Percentiles rank a stretch among this genome's conserved stretches.
Conservation (phyloP, 2,329 filamentous ascomycete species). For the Rutstroemia sp. region DNA sequence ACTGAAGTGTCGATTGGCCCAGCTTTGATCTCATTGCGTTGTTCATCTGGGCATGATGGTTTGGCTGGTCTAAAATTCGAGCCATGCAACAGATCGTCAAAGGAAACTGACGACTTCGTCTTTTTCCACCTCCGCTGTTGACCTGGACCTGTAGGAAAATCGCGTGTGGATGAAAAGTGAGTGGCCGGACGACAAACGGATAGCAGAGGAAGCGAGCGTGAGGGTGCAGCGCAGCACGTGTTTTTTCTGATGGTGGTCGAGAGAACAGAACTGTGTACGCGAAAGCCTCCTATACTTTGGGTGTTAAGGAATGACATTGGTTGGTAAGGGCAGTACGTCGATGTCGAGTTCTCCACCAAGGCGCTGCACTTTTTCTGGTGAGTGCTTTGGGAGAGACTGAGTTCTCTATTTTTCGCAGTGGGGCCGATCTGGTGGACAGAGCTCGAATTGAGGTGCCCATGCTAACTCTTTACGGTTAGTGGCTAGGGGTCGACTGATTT, state of each 20-base stretch:
- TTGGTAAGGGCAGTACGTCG: not conserved
- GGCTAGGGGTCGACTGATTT: too few relatives aligned
- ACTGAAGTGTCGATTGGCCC: not conserved
- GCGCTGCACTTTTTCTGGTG: too few relatives aligned
- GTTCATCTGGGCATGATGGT: constrained; percentile 26
- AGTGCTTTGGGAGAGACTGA: too few relatives aligned
- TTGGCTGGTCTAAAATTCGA: constrained; percentile 19
- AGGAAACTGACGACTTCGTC: constrained; percentile 44
- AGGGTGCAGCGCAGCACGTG: not conserved
- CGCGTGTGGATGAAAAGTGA: not conserved
- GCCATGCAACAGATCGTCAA: constrained; percentile 44
- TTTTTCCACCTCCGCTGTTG: constrained; percentile 40
- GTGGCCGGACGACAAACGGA: not conserved
- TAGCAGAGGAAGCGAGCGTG: not conserved
- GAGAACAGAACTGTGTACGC: not conserved
- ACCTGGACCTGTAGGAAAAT: not conserved
- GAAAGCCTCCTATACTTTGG: not conserved
- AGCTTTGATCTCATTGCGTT: not conserved
- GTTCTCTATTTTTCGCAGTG: too few relatives aligned
- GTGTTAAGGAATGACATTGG: constrained; percentile 4
- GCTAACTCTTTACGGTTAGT: too few relatives aligned
- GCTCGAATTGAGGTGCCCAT: too few relatives aligned
- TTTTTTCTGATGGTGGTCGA: not conserved
- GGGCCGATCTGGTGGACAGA: too few relatives aligned
- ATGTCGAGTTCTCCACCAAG: too few relatives aligned